Base-by-base conservation (phyloP, 179 eudicot species). In the Monotropa hypopitys region DNA sequence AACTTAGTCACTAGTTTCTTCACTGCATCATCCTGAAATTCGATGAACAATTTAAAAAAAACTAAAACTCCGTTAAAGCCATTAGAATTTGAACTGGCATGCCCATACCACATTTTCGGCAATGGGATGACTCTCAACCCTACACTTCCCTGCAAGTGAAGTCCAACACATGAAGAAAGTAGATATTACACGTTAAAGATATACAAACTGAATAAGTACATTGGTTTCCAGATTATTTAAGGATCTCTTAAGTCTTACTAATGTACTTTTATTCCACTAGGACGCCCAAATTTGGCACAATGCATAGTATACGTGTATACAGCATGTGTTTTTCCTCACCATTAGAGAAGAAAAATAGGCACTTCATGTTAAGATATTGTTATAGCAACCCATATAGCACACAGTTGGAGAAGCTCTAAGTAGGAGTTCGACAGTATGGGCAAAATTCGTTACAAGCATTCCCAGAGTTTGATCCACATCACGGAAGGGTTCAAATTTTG, bases 11-110 rank as follows among this genome's bases (percentile, higher is more conserved):
- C 76, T 21, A 82, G 77, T 70, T 75, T 79, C 84, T 81, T 85
- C 73, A 70, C 78, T 74, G 71, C 77, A 73, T 81, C 79, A 86
- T 77, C 89, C 90, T 88, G 84, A 76, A 62, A 73, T 51, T 77
- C 15, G 15, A 21, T 30, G 6, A 56, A 26, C 65, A 51, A 45
- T 35, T 65, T n/a, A n/a, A n/a, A 32, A 35, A 65, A 35, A n/a
- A n/a, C 70, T 33, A 65, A 11, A 33, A 33, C 45, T 65, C 70
- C 43, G 35, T 35, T 16, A 15, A 30, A 33, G 43, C 45, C 70
- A 65, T 50, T 21, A 45, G 68, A 57, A 59, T 20, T 62, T 20
- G 70, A 40, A n/a, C 47, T 49, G 18, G 28, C 21, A 2, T 46
- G 81, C 33, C 65, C 71, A 57, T 82, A 88, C 93, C 88, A 75